phyloP scores from a whole-genome alignment of 352 stramenopile species.

The Pythium dissotocum region DNA sequence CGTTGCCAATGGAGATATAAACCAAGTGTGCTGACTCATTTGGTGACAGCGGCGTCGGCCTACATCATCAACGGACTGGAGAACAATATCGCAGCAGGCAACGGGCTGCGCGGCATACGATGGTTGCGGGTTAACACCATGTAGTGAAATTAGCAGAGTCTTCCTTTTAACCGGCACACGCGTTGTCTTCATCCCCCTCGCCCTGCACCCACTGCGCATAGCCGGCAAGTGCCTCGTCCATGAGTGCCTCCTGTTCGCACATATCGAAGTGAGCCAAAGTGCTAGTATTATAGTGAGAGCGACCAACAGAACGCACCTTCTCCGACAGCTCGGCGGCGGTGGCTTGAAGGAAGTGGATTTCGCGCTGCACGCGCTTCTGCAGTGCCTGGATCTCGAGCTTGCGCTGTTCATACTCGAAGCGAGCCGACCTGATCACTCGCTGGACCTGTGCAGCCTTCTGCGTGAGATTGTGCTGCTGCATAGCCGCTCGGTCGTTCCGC shows the following conservation, averaged over 20 bases:
- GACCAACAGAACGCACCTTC: constrained; percentile 29
- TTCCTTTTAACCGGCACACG: constrained; percentile 10
- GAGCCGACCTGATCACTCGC: constrained; percentile 33
- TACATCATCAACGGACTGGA: constrained; percentile 87
- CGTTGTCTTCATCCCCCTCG: background rate
- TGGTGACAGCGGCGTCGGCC: constrained; percentile 37
- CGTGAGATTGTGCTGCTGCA: background rate
- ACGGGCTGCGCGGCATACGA: constrained; percentile 74
- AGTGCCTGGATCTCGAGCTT: constrained; percentile 63
- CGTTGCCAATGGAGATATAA: no score
- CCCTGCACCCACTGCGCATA: constrained; percentile 45
- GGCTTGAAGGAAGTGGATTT: constrained; percentile 58
- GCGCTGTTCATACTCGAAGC: constrained; percentile 51
- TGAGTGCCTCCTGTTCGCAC: constrained; percentile 39
- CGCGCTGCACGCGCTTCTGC: constrained; percentile 44
- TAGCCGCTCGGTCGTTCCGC: constrained; percentile 9
- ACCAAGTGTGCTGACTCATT: constrained; percentile 8
- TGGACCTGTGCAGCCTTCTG: constrained; percentile 33
- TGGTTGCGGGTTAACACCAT: constrained; percentile 82
- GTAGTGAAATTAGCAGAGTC: constrained; percentile 23
- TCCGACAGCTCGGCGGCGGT: constrained; percentile 48
- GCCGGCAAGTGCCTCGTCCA: constrained; percentile 62
- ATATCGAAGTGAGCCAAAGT: background rate
- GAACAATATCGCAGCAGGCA: constrained; percentile 81
- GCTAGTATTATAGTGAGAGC: background rate